Percentiles rank a stretch among this genome's conserved stretches.
Conservation (phyloP, 1,284 basidiomycete genomes). For the Irpex lacteus region DNA sequence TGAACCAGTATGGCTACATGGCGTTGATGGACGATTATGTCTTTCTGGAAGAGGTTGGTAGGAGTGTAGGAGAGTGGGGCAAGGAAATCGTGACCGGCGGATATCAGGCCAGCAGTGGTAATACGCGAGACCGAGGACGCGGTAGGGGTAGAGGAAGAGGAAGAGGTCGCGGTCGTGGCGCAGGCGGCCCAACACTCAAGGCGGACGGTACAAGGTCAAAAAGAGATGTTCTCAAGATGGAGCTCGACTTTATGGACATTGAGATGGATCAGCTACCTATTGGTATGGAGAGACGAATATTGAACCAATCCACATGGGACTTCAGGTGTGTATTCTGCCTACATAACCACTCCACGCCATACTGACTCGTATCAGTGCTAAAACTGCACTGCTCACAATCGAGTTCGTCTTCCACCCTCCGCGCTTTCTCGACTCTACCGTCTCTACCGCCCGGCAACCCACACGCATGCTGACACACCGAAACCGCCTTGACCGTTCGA, state of each 20-base stretch:
- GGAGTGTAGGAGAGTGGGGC: constrained; percentile 72
- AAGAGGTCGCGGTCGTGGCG: constrained; percentile 24
- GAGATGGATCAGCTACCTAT: constrained; percentile 74
- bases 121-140: constrained; percentile 20
- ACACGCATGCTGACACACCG: constrained; percentile 62
- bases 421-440: constrained; percentile 36
- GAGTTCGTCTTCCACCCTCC: constrained; percentile 65
- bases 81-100: constrained; percentile 62
- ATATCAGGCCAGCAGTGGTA: constrained; percentile 24
- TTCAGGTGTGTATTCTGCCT: constrained; percentile 54
- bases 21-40: constrained; percentile 84
- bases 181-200: constrained; percentile 14
- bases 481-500: constrained; percentile 48
- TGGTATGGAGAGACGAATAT: constrained; percentile 78
- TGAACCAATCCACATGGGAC: constrained; percentile 82
- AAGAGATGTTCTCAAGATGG: constrained; percentile 61
- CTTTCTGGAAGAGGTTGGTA: constrained; percentile 77
- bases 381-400: constrained; percentile 67
- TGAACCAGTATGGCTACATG: constrained; percentile 80
- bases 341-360: constrained; percentile 6
- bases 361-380: constrained; percentile 43
- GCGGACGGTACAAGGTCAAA: constrained; percentile 38
- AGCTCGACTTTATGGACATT: constrained; percentile 63
- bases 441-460: constrained; percentile 32
- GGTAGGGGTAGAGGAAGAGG: constrained; percentile 19